Base-by-base conservation (phyloP, 805 yeast species). In the Hyphopichia homilentoma region DNA sequence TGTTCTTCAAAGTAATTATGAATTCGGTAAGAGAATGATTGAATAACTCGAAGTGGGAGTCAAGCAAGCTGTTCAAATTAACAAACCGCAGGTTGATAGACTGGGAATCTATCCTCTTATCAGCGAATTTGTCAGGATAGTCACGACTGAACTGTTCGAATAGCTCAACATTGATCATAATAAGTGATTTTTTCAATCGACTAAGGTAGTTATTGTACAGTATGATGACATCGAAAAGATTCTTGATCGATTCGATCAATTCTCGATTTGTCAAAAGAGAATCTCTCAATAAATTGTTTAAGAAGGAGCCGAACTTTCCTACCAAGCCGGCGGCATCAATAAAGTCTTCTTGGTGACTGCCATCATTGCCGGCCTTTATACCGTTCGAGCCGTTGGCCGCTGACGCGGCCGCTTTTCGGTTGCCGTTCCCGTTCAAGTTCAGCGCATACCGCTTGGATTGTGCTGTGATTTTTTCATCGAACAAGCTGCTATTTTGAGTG, bases 241-340 rank as follows among this genome's bases (percentile, higher is more conserved):
- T 57, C 40, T 70, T 66, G 27, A 75, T 45, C 11, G 68, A 56
- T 29, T 67, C 64, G 27, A 81, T 61, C 32, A 81, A 54, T 29
- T 65, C 67, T 13, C 74, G 68, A 35, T 77, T 75, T 2, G 89
- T 80, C 33, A 84, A 62, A 51, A 84, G 67, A 7, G 87, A 76
- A 42, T 81, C 84, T 40, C 77, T 71, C 41, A 86, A 54, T 14
- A 80, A 67, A 2, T 80, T 73, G 49, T 79, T 83, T 39, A 85
- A 59, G 45, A 73, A 80, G 6, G 70, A 62, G 27, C 79, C 75
- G 34, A 83, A 32, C 21, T 42, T 44, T 20, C 36, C 36, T 15
- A 42, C 41, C 24, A 56, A 38, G 19, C 34, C 26, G 23, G 40
- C 42, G 6, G 51, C 21, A 32, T 47, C 51, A 8, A 43, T 32